A percentile compares a stretch with the other conserved stretches of the same genome.
Conservation (phyloP, 1,139 yeast genomes). For the Debaryomyces psychrophilus region DNA sequence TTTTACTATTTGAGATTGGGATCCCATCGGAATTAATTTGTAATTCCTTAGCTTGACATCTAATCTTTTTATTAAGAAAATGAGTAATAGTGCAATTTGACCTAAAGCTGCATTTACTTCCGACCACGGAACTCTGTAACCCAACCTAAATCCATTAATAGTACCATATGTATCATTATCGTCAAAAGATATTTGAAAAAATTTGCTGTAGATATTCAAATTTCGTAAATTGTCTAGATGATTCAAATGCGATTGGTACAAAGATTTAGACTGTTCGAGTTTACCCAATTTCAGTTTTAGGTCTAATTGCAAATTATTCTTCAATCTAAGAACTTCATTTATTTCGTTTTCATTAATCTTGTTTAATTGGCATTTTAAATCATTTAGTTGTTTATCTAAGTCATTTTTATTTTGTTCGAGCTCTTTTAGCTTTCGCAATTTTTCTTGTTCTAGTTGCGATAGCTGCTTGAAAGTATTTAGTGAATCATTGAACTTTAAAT, state of each 20-base stretch:
- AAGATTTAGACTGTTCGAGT: conserved; percentile 61
- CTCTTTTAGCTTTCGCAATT: conserved; percentile 44
- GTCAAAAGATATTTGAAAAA: conserved; percentile 80
- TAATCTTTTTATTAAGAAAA: conserved; percentile 64
- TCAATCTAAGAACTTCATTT: conserved; percentile 42
- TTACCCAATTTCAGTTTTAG: conserved; percentile 52
- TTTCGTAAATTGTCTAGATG: conserved; percentile 71
- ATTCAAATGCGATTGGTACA: conserved; percentile 61
- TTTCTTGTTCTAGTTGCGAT: conserved; percentile 35
- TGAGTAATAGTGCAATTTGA: conserved; percentile 69
- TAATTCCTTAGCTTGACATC: conserved; percentile 60
- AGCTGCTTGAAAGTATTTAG: conserved; percentile 43
- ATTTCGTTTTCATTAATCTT: conserved; percentile 45
- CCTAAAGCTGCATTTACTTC: conserved; percentile 95
- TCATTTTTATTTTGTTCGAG: conserved; percentile 47
- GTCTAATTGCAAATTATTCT: conserved; percentile 57
- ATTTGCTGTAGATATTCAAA: conserved; percentile 78
- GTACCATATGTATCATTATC: conserved; percentile 73
- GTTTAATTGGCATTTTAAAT: conserved; percentile 43
- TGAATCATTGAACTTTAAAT: conserved; percentile 43
- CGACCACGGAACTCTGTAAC: conserved; percentile 79
- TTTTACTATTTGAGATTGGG: conserved; percentile 77
- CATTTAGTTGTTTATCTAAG: conserved; percentile 42
- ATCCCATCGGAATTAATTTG: conserved; percentile 79
- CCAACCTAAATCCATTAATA: conserved; percentile 82